Evolutionary conservation across 768 basidiomycete genomes (phyloP).

Genomic region (Russula olivacea): DNA sequence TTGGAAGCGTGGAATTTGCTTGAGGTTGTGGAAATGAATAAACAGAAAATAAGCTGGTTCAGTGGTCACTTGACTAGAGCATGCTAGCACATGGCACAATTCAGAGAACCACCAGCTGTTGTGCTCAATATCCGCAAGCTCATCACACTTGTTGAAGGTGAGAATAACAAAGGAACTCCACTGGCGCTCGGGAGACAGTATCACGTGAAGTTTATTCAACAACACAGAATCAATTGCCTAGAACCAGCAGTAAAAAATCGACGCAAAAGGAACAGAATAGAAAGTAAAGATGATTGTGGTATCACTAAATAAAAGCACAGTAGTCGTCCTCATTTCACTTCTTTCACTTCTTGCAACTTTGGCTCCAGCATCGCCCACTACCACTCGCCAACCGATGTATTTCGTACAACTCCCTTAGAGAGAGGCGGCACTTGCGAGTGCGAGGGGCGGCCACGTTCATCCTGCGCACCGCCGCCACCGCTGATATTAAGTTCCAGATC

Average conservation of each 20-base stretch:
- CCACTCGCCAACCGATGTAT: not conserved
- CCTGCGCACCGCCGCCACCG: not conserved
- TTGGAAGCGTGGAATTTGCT: no score
- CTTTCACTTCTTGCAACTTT: not conserved
- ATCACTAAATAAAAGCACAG: not conserved
- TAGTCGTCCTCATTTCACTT: not conserved
- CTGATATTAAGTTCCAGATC: constrained; percentile 25
- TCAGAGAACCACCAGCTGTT: no score
- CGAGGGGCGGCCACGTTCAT: not conserved
- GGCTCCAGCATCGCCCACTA: not conserved
- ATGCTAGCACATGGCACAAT: no score
- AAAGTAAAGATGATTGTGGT: not conserved
- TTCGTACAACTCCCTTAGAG: not conserved
- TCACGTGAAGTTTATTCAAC: no score
- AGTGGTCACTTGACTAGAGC: no score
- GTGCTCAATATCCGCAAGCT: no score
- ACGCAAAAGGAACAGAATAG: not conserved
- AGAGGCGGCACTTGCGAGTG: not conserved
- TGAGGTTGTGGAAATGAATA: no score
- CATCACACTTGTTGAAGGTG: no score
- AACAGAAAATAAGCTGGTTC: no score
- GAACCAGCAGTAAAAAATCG: not conserved
- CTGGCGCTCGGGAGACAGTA: no score
- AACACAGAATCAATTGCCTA: no score
- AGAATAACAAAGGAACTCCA: no score